These are phyloP conservation scores for Pulveroboletus sp. DNA, from an alignment of 1,284 basidiomycete genomes.

Conservation along the genomic window DNA sequence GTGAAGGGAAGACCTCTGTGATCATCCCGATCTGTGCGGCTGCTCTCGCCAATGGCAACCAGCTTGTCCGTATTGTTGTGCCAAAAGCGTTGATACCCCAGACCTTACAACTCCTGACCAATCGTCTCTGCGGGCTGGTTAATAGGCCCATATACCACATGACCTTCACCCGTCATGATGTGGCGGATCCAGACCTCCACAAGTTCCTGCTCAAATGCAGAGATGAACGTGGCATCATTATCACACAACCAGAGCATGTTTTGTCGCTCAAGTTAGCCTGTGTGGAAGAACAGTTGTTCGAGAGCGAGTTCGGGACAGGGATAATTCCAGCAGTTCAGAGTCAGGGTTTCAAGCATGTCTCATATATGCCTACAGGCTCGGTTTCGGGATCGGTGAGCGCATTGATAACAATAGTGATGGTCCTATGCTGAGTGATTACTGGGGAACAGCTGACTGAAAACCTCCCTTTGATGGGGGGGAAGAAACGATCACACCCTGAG, in stretches of 20 bases:
- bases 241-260: background rate
- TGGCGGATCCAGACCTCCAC: too few species aligned
- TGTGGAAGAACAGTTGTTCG: background rate
- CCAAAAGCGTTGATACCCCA: background rate
- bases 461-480: background rate
- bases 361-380: background rate
- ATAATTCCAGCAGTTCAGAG: background rate
- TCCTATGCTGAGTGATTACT: background rate
- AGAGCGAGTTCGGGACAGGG: background rate
- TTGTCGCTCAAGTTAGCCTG: background rate
- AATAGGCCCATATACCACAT: background rate
- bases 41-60: background rate
- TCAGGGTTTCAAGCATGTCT: background rate
- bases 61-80: background rate
- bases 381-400: background rate
- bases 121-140: background rate
- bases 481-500: too few species aligned
- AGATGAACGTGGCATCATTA: background rate
- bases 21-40: conserved; percentile 2
- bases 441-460: background rate
- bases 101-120: background rate
- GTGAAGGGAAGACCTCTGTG: background rate
- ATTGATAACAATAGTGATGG: too few species aligned
- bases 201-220: too few species aligned
- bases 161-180: background rate